Evolutionary conservation across 352 stramenopile species (phyloP).

Genomic region (Phytophthora pinifolia): DNA sequence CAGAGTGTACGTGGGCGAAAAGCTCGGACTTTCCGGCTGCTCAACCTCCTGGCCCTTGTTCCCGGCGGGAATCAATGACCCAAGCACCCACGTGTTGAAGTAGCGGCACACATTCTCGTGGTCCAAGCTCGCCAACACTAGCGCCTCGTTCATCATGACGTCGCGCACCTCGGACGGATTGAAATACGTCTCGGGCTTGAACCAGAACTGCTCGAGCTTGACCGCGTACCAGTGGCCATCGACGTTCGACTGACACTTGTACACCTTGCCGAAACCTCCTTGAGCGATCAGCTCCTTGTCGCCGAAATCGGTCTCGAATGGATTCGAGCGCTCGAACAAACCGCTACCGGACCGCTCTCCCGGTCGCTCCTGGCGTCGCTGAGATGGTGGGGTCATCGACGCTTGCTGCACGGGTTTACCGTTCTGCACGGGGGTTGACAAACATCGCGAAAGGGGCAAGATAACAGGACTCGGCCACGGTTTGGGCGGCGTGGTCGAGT

Average conservation of each 20-base stretch:
- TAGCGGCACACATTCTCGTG: conserved; percentile 96
- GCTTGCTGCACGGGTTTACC: conserved; percentile 16
- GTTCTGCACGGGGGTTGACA: conserved; percentile 53
- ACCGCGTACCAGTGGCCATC: conserved; percentile 78
- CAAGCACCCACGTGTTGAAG: conserved; percentile 82
- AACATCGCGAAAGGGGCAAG: conserved; percentile 54
- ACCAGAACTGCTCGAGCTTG: conserved; percentile 83
- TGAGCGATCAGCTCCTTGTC: conserved; percentile 69
- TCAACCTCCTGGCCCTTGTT: conserved; percentile 25
- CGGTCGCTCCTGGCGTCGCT: conserved; percentile 25
- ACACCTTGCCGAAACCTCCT: conserved; percentile 79
- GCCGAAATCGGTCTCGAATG: conserved; percentile 80
- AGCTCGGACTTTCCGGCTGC: conserved; percentile 24
- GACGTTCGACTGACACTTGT: conserved; percentile 71
- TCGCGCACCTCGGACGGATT: conserved; percentile 80
- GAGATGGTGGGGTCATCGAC: conserved; percentile 4
- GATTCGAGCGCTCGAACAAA: conserved; percentile 64
- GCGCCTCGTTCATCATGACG: conserved; percentile 93
- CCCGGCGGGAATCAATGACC: conserved; percentile 63
- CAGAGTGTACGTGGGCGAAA: conserved; percentile 18
- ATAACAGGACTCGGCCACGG: conserved; percentile 26
- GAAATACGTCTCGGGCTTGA: conserved; percentile 83
- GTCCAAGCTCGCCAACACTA: conserved; percentile 89
- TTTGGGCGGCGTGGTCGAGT: conserved; percentile 23
- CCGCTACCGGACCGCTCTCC: conserved; percentile 34